Percentiles rank a stretch among this genome's conserved stretches.
Conservation (phyloP, 2,329 filamentous ascomycete genomes). For the Epicoccum sorghinum region DNA sequence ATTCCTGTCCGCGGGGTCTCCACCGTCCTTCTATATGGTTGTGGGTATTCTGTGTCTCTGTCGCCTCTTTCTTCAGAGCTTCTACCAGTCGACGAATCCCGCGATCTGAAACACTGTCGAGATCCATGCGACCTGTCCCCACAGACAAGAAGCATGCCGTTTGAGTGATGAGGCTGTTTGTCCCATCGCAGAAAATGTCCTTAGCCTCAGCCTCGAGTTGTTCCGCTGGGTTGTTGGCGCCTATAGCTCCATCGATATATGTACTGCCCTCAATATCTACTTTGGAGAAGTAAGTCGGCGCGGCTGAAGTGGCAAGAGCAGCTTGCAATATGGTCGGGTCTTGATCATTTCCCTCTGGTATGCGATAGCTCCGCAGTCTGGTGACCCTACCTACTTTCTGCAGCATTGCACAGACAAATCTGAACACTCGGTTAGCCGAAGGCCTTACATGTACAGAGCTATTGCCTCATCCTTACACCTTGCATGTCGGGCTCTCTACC, state of each 20-base stretch:
- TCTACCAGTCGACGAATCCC: conserved; percentile 9
- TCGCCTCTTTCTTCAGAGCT: conserved; percentile 10
- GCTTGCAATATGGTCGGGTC: conserved; percentile 33
- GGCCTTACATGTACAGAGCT: too few species aligned
- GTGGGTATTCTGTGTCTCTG: conserved; percentile 17
- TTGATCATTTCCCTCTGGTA: conserved; percentile 12
- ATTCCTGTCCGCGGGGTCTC: neutral
- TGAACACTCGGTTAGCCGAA: neutral
- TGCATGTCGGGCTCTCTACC: neutral
- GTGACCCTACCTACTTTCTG: conserved; percentile 23
- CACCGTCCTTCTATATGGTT: conserved; percentile 6
- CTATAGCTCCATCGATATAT: conserved; percentile 50
- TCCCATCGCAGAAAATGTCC: conserved; percentile 14
- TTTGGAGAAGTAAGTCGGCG: conserved; percentile 34
- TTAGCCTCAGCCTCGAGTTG: conserved; percentile 46
- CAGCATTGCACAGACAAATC: conserved; percentile 1
- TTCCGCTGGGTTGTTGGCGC: conserved; percentile 54
- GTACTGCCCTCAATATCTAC: conserved; percentile 45
- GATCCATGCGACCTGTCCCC: conserved; percentile 14
- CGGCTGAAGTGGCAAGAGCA: conserved; percentile 29
- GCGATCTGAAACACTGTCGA: conserved; percentile 10
- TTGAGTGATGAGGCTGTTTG: conserved; percentile 8
- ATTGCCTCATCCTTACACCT: neutral
- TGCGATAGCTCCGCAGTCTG: conserved; percentile 42
- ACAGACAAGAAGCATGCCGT: conserved; percentile 20